phyloP scores from a whole-genome alignment of 352 stramenopile genomes.

The Phytophthora capsici region DNA sequence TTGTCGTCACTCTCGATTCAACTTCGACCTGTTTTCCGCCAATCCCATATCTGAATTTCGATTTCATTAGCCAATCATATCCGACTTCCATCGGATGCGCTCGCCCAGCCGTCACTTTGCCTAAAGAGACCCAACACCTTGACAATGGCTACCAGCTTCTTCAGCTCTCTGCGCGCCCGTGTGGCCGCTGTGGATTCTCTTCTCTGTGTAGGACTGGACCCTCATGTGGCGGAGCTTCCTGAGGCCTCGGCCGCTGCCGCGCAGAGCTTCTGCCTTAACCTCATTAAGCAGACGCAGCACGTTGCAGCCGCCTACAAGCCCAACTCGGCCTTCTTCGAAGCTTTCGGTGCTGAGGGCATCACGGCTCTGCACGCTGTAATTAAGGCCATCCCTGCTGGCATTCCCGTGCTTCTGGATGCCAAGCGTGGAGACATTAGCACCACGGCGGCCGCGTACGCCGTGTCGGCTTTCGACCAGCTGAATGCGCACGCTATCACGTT shows the following conservation, averaged over 20 bases:
- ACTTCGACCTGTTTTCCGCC: slow-evolving; percentile 10
- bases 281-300: slow-evolving; percentile 95
- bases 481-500: slow-evolving; percentile 96
- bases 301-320: slow-evolving; percentile 98
- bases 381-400: slow-evolving; percentile 84
- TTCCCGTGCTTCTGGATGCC: slow-evolving; percentile 97
- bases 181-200: slow-evolving; percentile 94
- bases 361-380: slow-evolving; percentile 93
- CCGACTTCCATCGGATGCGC: background rate
- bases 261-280: slow-evolving; percentile 93
- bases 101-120: slow-evolving; percentile 17
- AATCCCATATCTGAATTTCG: background rate
- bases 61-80: slow-evolving; percentile 9
- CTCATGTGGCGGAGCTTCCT: slow-evolving; percentile 88
- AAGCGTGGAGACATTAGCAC: slow-evolving; percentile 99
- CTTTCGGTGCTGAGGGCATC: slow-evolving; percentile 88
- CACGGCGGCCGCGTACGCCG: slow-evolving; percentile 96
- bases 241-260: slow-evolving; percentile 89
- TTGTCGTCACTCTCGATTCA: background rate
- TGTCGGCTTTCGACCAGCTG: slow-evolving; percentile 93
- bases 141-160: slow-evolving; percentile 73
- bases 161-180: slow-evolving; percentile 85
- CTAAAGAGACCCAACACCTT: background rate
- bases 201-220: slow-evolving; percentile 98
- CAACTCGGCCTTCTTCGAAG: slow-evolving; percentile 99